Base-by-base conservation (phyloP, 768 basidiomycete species). In the Pulveroboletus sp. region DNA sequence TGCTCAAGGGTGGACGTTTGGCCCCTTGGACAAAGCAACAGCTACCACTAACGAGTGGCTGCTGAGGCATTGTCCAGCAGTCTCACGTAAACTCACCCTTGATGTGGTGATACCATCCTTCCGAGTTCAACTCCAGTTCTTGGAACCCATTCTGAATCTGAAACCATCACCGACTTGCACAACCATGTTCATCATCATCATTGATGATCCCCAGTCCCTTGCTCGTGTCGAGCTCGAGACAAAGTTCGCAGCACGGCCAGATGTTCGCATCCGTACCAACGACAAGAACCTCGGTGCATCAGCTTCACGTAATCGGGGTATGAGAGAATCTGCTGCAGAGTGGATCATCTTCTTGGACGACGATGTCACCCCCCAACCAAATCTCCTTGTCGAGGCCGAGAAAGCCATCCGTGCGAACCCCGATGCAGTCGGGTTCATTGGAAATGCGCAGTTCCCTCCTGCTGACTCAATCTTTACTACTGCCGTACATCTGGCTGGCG, bases 341-440 rank as follows among this genome's bases (percentile, higher is more conserved):
- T 82, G 78, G 79, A 68, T 76, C 2, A 59, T 75, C 17, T 84
- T 83, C 62, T 68, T 84, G n/a, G 81, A 83, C 54, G 82, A 83
- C 52, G 81, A 83, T 42, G 65, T 82, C 19, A 56, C 62, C 5
- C 79, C 79, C 1, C 53, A 59, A 20, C 45, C 58, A 7, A 63
- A 79, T 56, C 56, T 83, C 14, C 67, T 82, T 10, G 32, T 72
- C 26, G 67, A 77, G 45, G 70, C 72, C 1, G 80, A 81, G 64
- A 71, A 68, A 40, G 62, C 53, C 22, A 81, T 82, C 32, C 75
- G 76, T 19, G 57, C 59, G 1, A 64, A 76, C 49, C 76, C 77
- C 1, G 56, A 68, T 6, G 78, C 79, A 2, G 75, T 74, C 4
- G 79, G 81, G 1, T 80, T 83, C 59, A 71, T 82, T 2, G 78